A percentile compares a stretch with the other conserved stretches of the same genome.
Evolutionary conservation across 1,139 yeast genomes (phyloP).

Genomic region (Debaryomyces nepalensis): DNA sequence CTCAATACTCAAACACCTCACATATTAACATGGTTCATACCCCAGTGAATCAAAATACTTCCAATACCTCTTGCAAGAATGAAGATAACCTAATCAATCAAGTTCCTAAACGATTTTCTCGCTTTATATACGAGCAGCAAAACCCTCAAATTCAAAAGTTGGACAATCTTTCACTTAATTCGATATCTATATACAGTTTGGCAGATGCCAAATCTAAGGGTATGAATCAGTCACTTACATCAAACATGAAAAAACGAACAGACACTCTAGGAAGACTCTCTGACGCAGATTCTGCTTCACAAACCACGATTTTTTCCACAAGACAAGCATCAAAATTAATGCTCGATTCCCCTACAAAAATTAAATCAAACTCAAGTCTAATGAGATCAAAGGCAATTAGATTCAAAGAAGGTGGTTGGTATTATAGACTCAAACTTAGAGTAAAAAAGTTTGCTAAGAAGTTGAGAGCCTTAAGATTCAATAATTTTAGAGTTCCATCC

Average conservation of each 20-base stretch:
- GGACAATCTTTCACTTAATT: constrained; percentile 32
- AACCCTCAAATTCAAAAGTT: constrained; percentile 31
- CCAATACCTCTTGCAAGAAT: neutral
- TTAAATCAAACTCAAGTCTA: constrained; percentile 20
- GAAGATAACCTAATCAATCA: constrained; percentile 28
- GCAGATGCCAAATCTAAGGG: neutral
- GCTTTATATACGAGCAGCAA: constrained; percentile 46
- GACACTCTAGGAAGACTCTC: neutral
- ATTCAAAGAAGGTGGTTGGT: constrained; percentile 36
- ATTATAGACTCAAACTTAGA: constrained; percentile 36
- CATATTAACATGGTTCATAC: constrained; percentile 19
- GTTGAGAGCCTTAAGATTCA: constrained; percentile 26
- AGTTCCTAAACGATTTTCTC: constrained; percentile 49
- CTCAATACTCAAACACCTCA: constrained; percentile 32
- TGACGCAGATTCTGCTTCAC: constrained; percentile 39
- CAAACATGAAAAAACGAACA: neutral
- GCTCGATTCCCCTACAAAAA: constrained; percentile 5
- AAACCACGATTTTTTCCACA: constrained; percentile 52
- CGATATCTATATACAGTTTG: constrained; percentile 31
- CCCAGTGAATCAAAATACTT: neutral
- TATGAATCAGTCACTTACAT: neutral
- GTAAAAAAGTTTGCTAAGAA: constrained; percentile 30
- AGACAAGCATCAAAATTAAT: constrained; percentile 23
- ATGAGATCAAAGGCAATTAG: constrained; percentile 41
- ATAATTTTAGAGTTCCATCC: constrained; percentile 35